These are phyloP conservation scores for Cicer cuneatum DNA, from an alignment of 306 rosid species.

Conservation along the genomic window DNA sequence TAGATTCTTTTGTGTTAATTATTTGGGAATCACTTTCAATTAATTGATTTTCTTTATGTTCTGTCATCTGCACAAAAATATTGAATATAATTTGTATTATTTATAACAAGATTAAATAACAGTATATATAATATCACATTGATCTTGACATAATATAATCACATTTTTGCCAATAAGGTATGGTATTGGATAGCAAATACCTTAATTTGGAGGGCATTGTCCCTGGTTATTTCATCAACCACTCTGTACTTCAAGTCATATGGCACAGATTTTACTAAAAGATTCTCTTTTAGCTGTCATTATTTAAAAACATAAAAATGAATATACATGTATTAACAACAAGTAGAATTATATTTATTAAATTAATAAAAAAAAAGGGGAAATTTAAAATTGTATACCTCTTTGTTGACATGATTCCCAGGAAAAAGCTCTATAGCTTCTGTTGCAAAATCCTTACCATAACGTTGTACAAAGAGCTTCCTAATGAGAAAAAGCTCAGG, in stretches of 20 bases:
- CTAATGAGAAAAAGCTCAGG: background rate
- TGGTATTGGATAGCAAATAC: too few species aligned
- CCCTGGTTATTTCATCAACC: background rate
- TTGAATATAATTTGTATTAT: too few species aligned
- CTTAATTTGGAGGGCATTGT: background rate
- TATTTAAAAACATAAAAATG: background rate
- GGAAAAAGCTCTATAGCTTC: background rate
- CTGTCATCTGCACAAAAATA: too few species aligned
- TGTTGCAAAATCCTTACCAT: background rate
- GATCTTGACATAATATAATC: too few species aligned
- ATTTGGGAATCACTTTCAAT: too few species aligned
- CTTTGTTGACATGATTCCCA: slow-evolving; percentile 2
- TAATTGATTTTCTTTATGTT: too few species aligned
- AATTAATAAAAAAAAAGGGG: too few species aligned
- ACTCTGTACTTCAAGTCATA: background rate
- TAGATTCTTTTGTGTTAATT: background rate
- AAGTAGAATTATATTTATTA: too few species aligned
- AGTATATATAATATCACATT: too few species aligned
- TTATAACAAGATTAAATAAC: too few species aligned
- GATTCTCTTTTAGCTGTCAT: background rate
- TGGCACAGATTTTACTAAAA: background rate
- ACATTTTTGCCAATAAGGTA: too few species aligned
- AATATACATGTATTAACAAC: background rate
- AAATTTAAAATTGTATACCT: background rate
- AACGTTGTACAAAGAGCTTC: background rate